phyloP scores from a whole-genome alignment of 768 basidiomycete genomes.

The Suillus spraguei region DNA sequence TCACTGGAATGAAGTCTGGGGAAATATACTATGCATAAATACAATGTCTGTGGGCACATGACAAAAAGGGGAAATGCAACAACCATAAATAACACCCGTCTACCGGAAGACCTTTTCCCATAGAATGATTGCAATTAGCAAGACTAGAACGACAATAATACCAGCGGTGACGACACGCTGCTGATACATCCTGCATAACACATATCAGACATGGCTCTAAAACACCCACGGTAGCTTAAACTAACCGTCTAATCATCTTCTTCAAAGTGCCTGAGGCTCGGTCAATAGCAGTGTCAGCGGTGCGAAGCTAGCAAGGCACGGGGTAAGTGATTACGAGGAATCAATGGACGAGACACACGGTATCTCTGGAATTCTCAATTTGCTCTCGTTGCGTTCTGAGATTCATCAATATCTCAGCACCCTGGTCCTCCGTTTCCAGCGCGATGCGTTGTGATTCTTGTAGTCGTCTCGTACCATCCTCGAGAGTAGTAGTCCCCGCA shows the following conservation, averaged over 20 bases:
- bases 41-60: slow-evolving; percentile 20
- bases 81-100: slow-evolving; percentile 18
- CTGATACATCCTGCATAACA: slow-evolving; percentile 86
- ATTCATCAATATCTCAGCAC: slow-evolving; percentile 88
- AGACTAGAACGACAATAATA: slow-evolving; percentile 82
- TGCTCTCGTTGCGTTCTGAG: slow-evolving; percentile 89
- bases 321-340: background rate
- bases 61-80: slow-evolving; percentile 18
- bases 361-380: slow-evolving; percentile 91
- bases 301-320: slow-evolving; percentile 58
- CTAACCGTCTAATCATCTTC: slow-evolving; percentile 94
- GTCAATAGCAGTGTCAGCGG: slow-evolving; percentile 89
- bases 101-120: slow-evolving; percentile 73
- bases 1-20: background rate
- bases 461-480: slow-evolving; percentile 82
- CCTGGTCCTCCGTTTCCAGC: slow-evolving; percentile 94
- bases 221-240: slow-evolving; percentile 16
- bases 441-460: slow-evolving; percentile 92
- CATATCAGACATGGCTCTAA: slow-evolving; percentile 27
- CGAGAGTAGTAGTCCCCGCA: slow-evolving; percentile 73
- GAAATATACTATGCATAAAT: slow-evolving; percentile 32
- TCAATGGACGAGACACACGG: slow-evolving; percentile 44
- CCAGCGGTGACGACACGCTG: slow-evolving; percentile 86
- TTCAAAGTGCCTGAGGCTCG: slow-evolving; percentile 89
- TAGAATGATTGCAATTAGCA: slow-evolving; percentile 80